Percentiles rank a stretch among this genome's conserved stretches.
Evolutionary conservation across 805 yeast genomes (phyloP).

Genomic region (Saturnispora galanensis): DNA sequence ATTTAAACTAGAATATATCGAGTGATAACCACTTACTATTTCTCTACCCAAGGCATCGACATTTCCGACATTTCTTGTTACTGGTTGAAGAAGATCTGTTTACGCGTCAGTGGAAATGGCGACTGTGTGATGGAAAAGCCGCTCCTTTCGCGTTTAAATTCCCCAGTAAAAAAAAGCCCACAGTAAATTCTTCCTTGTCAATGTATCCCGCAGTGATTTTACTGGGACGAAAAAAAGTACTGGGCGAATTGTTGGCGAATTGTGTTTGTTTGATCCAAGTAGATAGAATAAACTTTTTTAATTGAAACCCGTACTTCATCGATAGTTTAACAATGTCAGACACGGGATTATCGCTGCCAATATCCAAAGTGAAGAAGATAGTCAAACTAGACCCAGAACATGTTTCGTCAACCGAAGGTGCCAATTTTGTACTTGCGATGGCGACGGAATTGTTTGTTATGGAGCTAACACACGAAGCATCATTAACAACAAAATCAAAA

Average conservation of each 20-base stretch:
- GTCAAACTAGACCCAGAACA: slow-evolving; percentile 72
- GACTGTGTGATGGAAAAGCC: no score
- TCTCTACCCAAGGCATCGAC: slow-evolving; percentile 82
- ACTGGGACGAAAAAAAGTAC: no score
- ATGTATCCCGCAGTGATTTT: no score
- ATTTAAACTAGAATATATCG: background rate
- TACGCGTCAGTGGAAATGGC: no score
- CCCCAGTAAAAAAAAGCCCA: no score
- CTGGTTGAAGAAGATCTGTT: no score
- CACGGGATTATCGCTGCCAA: slow-evolving; percentile 35
- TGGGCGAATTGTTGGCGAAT: no score
- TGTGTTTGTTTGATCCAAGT: no score
- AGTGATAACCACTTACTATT: slow-evolving; percentile 38
- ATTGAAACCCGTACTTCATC: no score
- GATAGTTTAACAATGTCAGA: slow-evolving; percentile 4
- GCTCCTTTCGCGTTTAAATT: no score
- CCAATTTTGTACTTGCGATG: slow-evolving; percentile 67
- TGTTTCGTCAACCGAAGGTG: slow-evolving; percentile 53
- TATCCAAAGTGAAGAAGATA: slow-evolving; percentile 60
- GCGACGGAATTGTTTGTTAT: slow-evolving; percentile 70
- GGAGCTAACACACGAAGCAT: slow-evolving; percentile 62
- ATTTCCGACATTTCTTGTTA: slow-evolving; percentile 7
- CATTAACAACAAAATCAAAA: slow-evolving; percentile 51
- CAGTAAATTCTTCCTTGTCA: no score
- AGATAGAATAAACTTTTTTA: no score